phyloP scores from a whole-genome alignment of 1,139 yeast genomes.

The Scheffersomyces cryptocercus region DNA sequence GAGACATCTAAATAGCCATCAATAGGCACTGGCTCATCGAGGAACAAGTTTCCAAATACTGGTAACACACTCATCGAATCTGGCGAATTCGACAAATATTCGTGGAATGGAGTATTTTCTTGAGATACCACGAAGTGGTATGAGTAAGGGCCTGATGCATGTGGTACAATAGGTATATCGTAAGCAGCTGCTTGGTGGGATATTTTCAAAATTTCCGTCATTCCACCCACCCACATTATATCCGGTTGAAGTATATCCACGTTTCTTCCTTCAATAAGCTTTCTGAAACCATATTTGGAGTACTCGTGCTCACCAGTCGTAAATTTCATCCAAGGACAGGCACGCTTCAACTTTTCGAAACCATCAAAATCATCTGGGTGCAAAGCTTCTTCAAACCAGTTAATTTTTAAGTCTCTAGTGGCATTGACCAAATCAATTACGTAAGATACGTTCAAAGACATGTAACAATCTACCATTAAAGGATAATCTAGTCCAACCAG shows the following conservation, averaged over 20 bases:
- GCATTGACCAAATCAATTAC: slow-evolving; percentile 47
- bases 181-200: slow-evolving; percentile 53
- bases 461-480: slow-evolving; percentile 52
- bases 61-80: slow-evolving; percentile 46
- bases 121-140: slow-evolving; percentile 51
- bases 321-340: slow-evolving; percentile 46
- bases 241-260: slow-evolving; percentile 51
- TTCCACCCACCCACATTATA: slow-evolving; percentile 55
- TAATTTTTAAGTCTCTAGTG: slow-evolving; percentile 43
- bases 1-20: slow-evolving; percentile 40
- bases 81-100: slow-evolving; percentile 50
- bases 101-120: slow-evolving; percentile 52
- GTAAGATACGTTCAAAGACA: slow-evolving; percentile 48
- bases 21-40: slow-evolving; percentile 47
- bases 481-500: slow-evolving; percentile 52
- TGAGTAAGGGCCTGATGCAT: slow-evolving; percentile 52
- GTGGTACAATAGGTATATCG: slow-evolving; percentile 53
- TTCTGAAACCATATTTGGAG: slow-evolving; percentile 50
- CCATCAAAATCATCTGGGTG: slow-evolving; percentile 54
- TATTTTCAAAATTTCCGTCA: slow-evolving; percentile 46
- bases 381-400: slow-evolving; percentile 53
- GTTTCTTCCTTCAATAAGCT: slow-evolving; percentile 48
- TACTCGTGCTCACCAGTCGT: slow-evolving; percentile 56
- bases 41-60: slow-evolving; percentile 46
- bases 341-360: slow-evolving; percentile 42